phyloP scores from a whole-genome alignment of 192 early-diverging fungal genomes.

The Backusella tarrabulga region DNA sequence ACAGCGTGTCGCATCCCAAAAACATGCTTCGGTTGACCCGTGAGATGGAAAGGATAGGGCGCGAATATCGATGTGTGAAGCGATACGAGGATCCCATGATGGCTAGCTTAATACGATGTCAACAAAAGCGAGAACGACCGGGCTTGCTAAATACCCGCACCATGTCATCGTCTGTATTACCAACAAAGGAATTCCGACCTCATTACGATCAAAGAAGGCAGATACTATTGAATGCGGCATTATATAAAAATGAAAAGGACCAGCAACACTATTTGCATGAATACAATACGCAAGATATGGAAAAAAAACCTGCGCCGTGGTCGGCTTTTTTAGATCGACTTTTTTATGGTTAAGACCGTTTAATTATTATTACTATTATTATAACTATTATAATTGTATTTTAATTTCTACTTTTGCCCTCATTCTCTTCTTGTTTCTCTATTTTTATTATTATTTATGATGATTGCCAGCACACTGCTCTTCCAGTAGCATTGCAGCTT shows the following conservation, averaged over 20 bases:
- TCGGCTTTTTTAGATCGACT: constrained; percentile 10
- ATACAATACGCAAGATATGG: not conserved
- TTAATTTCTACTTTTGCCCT: not conserved
- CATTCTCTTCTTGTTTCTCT: not conserved
- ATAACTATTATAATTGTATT: not conserved
- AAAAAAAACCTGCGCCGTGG: not conserved
- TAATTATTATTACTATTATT: not conserved
- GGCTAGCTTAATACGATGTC: constrained; percentile 35
- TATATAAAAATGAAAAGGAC: not conserved
- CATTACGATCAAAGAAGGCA: constrained; percentile 3
- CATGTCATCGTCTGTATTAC: constrained; percentile 9
- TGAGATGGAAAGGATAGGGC: constrained; percentile 39
- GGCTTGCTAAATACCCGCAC: not conserved
- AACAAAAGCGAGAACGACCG: not conserved
- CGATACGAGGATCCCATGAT: constrained; percentile 41
- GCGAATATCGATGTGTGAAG: constrained; percentile 37
- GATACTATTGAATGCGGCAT: constrained; percentile 4
- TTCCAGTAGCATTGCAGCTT: constrained; percentile 58
- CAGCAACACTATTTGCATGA: not conserved
- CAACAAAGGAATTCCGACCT: not conserved
- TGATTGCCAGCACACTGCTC: constrained; percentile 55
- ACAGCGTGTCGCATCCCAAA: constrained; percentile 37
- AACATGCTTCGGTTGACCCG: constrained; percentile 40
- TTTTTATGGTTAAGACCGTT: not conserved
- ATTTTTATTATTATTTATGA: not conserved